Evolutionary conservation across 257 asterid species (phyloP).

Genomic region (Echites panduratus): DNA sequence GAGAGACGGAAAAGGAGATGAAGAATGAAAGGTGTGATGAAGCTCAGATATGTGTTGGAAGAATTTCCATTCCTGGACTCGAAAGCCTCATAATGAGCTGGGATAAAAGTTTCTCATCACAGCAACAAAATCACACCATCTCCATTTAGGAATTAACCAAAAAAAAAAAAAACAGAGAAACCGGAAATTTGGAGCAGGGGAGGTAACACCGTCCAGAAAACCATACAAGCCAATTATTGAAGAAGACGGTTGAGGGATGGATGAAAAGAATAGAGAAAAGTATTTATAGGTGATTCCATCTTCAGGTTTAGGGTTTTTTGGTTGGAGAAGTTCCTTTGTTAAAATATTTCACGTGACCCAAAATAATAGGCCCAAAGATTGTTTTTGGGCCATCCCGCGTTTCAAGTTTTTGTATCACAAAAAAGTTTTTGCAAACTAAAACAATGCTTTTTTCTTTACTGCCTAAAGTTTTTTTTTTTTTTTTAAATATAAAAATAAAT

Average conservation of each 20-base stretch:
- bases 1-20: not conserved
- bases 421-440: too few species aligned
- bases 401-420: too few species aligned
- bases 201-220: not conserved
- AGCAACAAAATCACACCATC: conserved; percentile 6
- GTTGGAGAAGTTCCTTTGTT: too few species aligned
- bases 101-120: conserved; percentile 46
- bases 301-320: not conserved
- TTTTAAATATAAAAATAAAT: too few species aligned
- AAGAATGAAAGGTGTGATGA: not conserved
- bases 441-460: too few species aligned
- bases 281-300: not conserved
- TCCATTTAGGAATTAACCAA: not conserved
- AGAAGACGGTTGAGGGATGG: not conserved
- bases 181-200: not conserved
- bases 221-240: not conserved
- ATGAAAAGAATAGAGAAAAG: not conserved
- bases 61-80: conserved; percentile 29
- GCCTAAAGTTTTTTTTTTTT: too few species aligned
- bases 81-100: conserved; percentile 62
- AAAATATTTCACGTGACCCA: not conserved
- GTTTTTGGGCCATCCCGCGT: not conserved
- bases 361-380: not conserved
- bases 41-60: conserved; percentile 39
- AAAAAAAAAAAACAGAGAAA: too few species aligned